These are phyloP conservation scores for Hypoxylon rubiginosum DNA, from an alignment of 2,329 filamentous ascomycete species.

Conservation along the genomic window DNA sequence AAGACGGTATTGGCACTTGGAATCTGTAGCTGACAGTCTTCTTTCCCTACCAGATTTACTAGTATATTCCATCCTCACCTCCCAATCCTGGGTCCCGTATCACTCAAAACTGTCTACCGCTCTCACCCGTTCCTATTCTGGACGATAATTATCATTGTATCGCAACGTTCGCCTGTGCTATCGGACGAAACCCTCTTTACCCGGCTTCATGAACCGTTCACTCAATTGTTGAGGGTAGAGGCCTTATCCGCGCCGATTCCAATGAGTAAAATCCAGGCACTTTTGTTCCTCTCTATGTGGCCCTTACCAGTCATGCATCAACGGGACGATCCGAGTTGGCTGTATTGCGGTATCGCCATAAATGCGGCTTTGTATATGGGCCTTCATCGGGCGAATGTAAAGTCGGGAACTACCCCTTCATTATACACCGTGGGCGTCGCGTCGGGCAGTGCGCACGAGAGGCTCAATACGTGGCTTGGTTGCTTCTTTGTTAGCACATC, in stretches of 20 bases:
- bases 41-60: constrained; percentile 42
- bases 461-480: constrained; percentile 50
- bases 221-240: constrained; percentile 41
- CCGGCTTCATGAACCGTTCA: constrained; percentile 45
- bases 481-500: constrained; percentile 51
- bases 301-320: constrained; percentile 46
- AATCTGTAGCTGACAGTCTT: constrained; percentile 13
- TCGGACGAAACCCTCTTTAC: constrained; percentile 40
- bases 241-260: constrained; percentile 46
- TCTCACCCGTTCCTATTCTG: constrained; percentile 50
- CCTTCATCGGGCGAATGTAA: constrained; percentile 44
- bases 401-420: constrained; percentile 31
- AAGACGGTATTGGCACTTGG: too few species aligned
- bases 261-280: constrained; percentile 48
- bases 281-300: constrained; percentile 50
- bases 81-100: constrained; percentile 49
- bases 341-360: constrained; percentile 51
- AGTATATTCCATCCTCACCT: constrained; percentile 45
- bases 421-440: constrained; percentile 35
- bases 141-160: constrained; percentile 47
- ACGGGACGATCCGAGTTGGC: constrained; percentile 50
- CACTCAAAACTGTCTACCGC: constrained; percentile 44
- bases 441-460: constrained; percentile 41
- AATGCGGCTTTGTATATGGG: constrained; percentile 50
- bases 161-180: constrained; percentile 36